phyloP scores from a whole-genome alignment of 495 filamentous ascomycete species.

The Aspergillus nidulans region DNA sequence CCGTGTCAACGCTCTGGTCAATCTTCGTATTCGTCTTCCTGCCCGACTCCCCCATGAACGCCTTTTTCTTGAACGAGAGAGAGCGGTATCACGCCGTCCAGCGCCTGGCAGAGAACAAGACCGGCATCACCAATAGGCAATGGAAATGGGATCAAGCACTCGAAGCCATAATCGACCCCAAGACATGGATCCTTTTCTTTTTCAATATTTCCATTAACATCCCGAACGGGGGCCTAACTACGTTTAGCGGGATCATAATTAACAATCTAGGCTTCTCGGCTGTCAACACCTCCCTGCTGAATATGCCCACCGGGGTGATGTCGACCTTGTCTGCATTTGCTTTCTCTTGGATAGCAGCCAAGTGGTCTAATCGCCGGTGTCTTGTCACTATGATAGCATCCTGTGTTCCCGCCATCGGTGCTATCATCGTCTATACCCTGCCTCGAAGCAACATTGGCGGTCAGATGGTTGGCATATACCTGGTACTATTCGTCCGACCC shows the following conservation, averaged over 20 bases:
- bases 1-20: conserved; percentile 52
- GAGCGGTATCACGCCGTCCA: conserved; percentile 42
- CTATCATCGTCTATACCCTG: conserved; percentile 31
- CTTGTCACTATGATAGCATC: conserved; percentile 28
- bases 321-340: conserved; percentile 26
- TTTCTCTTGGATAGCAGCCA: conserved; percentile 33
- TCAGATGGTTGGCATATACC: conserved; percentile 32
- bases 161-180: conserved; percentile 28
- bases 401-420: conserved; percentile 30
- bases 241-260: conserved; percentile 24
- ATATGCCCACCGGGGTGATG: conserved; percentile 31
- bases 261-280: conserved; percentile 31
- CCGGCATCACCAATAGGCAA: conserved; percentile 42
- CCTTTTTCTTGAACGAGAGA: conserved; percentile 47
- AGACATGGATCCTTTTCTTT: conserved; percentile 31
- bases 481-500: conserved; percentile 19
- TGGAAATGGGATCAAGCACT: conserved; percentile 36
- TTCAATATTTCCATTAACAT: conserved; percentile 7
- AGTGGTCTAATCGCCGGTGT: conserved; percentile 32
- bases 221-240: conserved; percentile 7
- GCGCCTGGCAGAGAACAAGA: conserved; percentile 47
- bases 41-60: conserved; percentile 50
- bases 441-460: conserved; percentile 30
- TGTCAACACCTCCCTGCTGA: conserved; percentile 28
- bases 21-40: conserved; percentile 43